Evolutionary conservation across 1,139 yeast genomes (phyloP).

Genomic region (Kluyveromyces marxianus): DNA sequence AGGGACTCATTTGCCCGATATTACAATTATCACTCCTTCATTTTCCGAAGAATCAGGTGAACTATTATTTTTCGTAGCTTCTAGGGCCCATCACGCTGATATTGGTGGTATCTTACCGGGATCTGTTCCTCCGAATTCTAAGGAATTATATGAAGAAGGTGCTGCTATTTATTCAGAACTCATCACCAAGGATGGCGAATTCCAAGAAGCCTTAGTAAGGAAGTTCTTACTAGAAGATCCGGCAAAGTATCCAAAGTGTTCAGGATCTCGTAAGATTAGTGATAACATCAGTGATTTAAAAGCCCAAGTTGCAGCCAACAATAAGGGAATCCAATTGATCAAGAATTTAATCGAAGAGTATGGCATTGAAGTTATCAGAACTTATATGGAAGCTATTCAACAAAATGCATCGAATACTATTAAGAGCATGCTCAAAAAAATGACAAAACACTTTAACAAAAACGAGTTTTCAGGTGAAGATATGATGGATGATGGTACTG

Average conservation of each 20-base stretch:
- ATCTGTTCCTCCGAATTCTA: conserved; percentile 43
- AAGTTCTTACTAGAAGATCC: conserved; percentile 36
- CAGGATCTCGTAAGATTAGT: conserved; percentile 40
- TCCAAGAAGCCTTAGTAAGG: conserved; percentile 36
- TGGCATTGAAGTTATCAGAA: conserved; percentile 32
- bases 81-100: conserved; percentile 48
- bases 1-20: conserved; percentile 79
- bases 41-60: conserved; percentile 32
- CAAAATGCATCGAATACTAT: conserved; percentile 39
- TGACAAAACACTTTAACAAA: conserved; percentile 23
- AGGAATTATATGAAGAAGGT: conserved; percentile 41
- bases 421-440: conserved; percentile 29
- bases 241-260: conserved; percentile 37
- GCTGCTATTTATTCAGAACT: conserved; percentile 40
- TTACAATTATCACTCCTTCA: conserved; percentile 59
- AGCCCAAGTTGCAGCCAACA: conserved; percentile 44
- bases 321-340: conserved; percentile 39
- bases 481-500: conserved; percentile 43
- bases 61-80: conserved; percentile 39
- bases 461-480: conserved; percentile 33
- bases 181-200: conserved; percentile 34
- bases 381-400: conserved; percentile 42
- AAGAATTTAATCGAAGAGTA: conserved; percentile 34
- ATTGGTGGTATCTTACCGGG: conserved; percentile 45
- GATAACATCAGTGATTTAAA: conserved; percentile 44